These are phyloP conservation scores for Capsicum chinense DNA, from an alignment of 257 asterid genomes.

Conservation along the genomic window DNA sequence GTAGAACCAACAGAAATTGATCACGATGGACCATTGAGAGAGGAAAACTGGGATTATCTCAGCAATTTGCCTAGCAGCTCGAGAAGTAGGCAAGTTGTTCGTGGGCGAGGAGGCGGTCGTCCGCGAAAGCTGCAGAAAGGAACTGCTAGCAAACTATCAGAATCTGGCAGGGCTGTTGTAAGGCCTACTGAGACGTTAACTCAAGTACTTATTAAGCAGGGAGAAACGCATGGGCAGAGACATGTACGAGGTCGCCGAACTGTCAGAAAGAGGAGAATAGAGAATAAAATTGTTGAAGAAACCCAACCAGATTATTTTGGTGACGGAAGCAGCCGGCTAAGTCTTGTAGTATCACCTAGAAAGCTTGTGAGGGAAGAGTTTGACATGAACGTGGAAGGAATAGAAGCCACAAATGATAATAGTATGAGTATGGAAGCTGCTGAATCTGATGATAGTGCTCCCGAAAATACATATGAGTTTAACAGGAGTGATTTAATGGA, in stretches of 20 bases:
- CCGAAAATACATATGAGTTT: slow-evolving; percentile 39
- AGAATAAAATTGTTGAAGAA: slow-evolving; percentile 50
- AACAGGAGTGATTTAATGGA: slow-evolving; percentile 54
- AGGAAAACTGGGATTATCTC: slow-evolving; percentile 52
- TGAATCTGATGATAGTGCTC: slow-evolving; percentile 54
- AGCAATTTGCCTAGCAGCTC: slow-evolving; percentile 58
- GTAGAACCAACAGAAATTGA: slow-evolving; percentile 54
- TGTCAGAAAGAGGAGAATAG: slow-evolving; percentile 65
- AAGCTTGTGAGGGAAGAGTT: slow-evolving; percentile 35
- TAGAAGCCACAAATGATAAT: slow-evolving; percentile 42
- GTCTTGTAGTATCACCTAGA: slow-evolving; percentile 43
- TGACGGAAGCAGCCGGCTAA: slow-evolving; percentile 38
- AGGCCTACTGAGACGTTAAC: slow-evolving; percentile 56
- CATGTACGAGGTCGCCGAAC: slow-evolving; percentile 83
- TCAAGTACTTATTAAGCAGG: slow-evolving; percentile 65
- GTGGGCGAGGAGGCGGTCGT: slow-evolving; percentile 72
- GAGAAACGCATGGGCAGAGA: slow-evolving; percentile 64
- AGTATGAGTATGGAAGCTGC: slow-evolving; percentile 60
- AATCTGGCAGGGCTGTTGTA: slow-evolving; percentile 45
- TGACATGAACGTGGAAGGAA: slow-evolving; percentile 37
- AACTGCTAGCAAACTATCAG: slow-evolving; percentile 43
- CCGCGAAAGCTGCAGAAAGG: slow-evolving; percentile 65
- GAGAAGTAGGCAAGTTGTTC: slow-evolving; percentile 51
- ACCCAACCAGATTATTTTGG: slow-evolving; percentile 40
- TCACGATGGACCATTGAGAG: slow-evolving; percentile 52